Evolutionary conservation across 2,329 filamentous ascomycete species (phyloP).

Genomic region (Cercospora berteroae): DNA sequence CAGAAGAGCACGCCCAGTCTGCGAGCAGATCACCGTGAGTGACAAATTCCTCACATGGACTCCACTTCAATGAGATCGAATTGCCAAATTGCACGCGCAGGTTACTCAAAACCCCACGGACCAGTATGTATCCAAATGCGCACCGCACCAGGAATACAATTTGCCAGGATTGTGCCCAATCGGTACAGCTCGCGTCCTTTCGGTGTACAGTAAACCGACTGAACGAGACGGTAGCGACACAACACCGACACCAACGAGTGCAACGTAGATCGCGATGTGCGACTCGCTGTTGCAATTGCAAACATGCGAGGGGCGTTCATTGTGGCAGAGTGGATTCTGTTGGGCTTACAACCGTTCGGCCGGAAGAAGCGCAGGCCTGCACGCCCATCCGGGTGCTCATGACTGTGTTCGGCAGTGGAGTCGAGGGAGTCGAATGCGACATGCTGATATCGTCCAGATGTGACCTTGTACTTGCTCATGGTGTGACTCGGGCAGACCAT

Average conservation of each 20-base stretch:
- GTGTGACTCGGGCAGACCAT: background rate
- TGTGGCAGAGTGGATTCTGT: background rate
- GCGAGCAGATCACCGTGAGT: background rate
- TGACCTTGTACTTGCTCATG: background rate
- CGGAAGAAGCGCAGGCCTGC: background rate
- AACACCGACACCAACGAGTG: conserved; percentile 8
- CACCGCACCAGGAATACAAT: background rate
- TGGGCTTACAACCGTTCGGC: background rate
- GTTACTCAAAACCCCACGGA: background rate
- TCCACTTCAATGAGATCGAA: background rate
- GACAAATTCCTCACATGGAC: background rate
- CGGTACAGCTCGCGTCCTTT: background rate
- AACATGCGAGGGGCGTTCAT: background rate
- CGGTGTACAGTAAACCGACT: background rate
- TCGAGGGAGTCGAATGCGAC: background rate
- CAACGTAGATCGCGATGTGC: conserved; percentile 11
- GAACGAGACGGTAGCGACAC: conserved; percentile 16
- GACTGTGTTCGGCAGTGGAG: background rate
- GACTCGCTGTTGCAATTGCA: background rate
- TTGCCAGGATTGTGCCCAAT: background rate
- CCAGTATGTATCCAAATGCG: background rate
- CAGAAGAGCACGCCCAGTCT: background rate
- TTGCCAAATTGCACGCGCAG: background rate
- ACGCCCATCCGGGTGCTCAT: background rate
- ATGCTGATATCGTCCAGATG: background rate